Evolutionary conservation across 202 grass and related monocot species (phyloP), one percentile per base, ranked within the genome.

Genomic region (Zizania palustris): DNA sequence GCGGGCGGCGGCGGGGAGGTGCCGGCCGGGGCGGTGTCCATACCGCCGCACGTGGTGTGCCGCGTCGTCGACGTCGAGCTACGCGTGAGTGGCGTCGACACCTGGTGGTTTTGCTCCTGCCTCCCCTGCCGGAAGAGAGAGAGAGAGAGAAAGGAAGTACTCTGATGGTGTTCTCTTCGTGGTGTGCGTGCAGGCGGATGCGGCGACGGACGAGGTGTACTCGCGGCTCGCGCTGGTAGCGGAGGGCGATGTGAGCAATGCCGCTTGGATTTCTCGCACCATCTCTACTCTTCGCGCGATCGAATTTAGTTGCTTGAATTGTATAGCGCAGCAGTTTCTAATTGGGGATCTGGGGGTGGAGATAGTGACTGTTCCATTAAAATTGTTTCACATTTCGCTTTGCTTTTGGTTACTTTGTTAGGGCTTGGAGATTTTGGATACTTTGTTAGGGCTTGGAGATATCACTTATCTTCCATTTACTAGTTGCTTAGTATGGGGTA

Each of bases 1-100:
- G 77, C 88, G 5, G 75, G 74, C 3, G 76, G 63, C 10, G 57
- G 67, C 3, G 75, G 20, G 35, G 59, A 73, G 0, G 19, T 46
- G 7, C 42, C 67, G 3, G 15, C 45, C 41, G 72, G 35, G 8
- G 46, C 75, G 6, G 63, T 42, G 39, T 33, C 57, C 51, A 49
- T 93, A 85, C 91, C 83, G 61, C 72, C 86, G 9, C 96, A 98
- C 44, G 74, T 92, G 0, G 75, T 72, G 49, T 95, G 91, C 60
- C 89, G 91, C 14, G 89, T 98, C 39, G 71, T 95, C 40, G 91
- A 88, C 70, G 85, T 98, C 74, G 79, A 92, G n/a, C 91, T 98
- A 10, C 82, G 93, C 81, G 96, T 98, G 73, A 80, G 96, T 84
- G 28, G 2, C 22, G 1, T 14, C 6, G 40, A 42, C 7, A 0